These are phyloP conservation scores for Zygnema circumcarinatum DNA, from an alignment of 139 green algal species.

Conservation along the genomic window DNA sequence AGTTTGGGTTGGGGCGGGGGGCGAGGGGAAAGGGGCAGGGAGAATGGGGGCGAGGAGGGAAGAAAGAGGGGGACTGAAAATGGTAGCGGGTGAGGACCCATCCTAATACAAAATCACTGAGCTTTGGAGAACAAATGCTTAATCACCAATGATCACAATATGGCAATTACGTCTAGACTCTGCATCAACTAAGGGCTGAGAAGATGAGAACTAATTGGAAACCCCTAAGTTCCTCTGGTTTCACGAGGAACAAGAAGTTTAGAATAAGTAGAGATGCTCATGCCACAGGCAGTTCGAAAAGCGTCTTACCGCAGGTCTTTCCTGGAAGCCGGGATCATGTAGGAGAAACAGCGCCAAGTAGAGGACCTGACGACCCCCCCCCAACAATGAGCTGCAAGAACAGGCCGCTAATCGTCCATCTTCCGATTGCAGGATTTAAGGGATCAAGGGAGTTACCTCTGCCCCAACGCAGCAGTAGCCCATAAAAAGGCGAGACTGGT, in stretches of 20 bases:
- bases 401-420: not conserved
- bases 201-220: too few relatives aligned
- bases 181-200: not conserved
- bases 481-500: constrained; percentile 92
- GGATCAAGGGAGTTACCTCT: constrained; percentile 41
- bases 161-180: not conserved
- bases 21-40: not conserved
- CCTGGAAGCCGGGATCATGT: not conserved
- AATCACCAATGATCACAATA: constrained; percentile 24
- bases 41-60: not conserved
- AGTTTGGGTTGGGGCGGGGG: not conserved
- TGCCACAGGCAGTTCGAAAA: too few relatives aligned
- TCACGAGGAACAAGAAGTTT: too few relatives aligned
- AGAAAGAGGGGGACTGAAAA: not conserved
- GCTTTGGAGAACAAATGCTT: too few relatives aligned
- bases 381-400: not conserved
- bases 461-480: constrained; percentile 78
- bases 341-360: constrained; percentile 24
- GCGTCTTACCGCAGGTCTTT: too few relatives aligned
- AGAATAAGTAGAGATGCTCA: too few relatives aligned
- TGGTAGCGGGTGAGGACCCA: too few relatives aligned
- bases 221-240: too few relatives aligned
- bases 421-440: not conserved
- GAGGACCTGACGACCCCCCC: not conserved
- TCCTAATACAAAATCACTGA: too few relatives aligned